These are phyloP conservation scores for Globisporangium sylvaticum DNA, from an alignment of 352 stramenopile genomes.

Conservation along the genomic window DNA sequence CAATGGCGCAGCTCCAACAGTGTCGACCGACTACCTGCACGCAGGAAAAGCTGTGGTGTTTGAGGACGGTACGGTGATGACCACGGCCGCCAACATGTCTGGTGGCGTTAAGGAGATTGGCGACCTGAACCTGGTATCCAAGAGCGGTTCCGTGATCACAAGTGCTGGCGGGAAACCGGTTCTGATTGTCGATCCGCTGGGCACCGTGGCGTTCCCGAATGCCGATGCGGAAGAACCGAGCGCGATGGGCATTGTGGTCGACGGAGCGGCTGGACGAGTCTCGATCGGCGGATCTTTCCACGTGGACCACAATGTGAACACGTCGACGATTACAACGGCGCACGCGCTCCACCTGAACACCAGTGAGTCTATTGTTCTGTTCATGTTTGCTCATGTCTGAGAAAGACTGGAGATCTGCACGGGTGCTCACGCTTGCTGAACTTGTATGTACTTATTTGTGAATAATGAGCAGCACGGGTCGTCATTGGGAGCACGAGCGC, in stretches of 20 bases:
- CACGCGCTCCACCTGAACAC: conserved; percentile 48
- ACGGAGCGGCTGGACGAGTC: conserved; percentile 33
- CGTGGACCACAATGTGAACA: conserved; percentile 43
- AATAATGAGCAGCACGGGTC: conserved; percentile 11
- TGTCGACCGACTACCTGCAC: conserved; percentile 66
- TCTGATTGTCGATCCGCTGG: conserved; percentile 49
- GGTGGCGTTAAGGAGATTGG: conserved; percentile 72
- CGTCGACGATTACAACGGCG: conserved; percentile 35
- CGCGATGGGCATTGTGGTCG: conserved; percentile 41
- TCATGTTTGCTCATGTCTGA: neutral
- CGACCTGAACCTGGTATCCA: conserved; percentile 73
- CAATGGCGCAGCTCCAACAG: conserved; percentile 35
- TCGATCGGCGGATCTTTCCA: conserved; percentile 36
- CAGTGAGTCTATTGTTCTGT: conserved; percentile 18
- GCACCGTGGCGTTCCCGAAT: conserved; percentile 47
- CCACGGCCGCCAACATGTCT: conserved; percentile 69
- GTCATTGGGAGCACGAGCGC: conserved; percentile 18
- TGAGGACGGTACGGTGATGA: conserved; percentile 75
- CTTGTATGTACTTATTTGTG: neutral
- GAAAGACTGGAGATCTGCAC: neutral
- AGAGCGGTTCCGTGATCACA: conserved; percentile 53
- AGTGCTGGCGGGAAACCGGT: conserved; percentile 60
- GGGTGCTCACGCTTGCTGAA: neutral
- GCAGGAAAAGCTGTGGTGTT: conserved; percentile 63
- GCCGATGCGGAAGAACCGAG: conserved; percentile 40